Base-by-base conservation (phyloP, 495 filamentous ascomycete genomes). In the Penicillium simplicissimum region DNA sequence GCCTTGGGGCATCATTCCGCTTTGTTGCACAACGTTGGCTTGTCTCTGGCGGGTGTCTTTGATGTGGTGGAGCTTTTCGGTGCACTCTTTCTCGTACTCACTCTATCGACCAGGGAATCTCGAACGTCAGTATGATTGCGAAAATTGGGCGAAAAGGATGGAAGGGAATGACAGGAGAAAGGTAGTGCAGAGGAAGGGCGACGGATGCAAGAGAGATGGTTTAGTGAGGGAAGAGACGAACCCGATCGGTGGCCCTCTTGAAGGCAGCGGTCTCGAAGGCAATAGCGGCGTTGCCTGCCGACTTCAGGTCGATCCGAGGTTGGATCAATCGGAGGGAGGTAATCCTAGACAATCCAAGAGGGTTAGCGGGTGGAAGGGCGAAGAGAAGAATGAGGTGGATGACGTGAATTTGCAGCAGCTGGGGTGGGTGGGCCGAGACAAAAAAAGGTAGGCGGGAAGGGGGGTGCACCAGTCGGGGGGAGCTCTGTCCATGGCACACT, bases 251-350 rank as follows among this genome's bases (percentile, higher is more conserved):
- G 49, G 76, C 71, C 56, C 80, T 76, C n/a, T 72, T 66, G 52
- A 83, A 84, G 11, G 78, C 73, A 51, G 77, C 78, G 33, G 71
- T 66, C 61, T 85, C 83, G 45, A 81, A 84, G 34, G 58, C 71
- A 45, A 81, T 63, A n/a, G 82, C 82, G 35, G 77, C 74, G 35
- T 76, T 64, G n/a, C 81, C 69, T 25, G 76, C 74, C 49, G 73
- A 65, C 14, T 71, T 62, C 15, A 78, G 45, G 38, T 76, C 68
- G 57, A 81, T 74, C n/a, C 76, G 77, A 52, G 79, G 78, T 62
- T 81, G 78, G 42, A 84, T 79, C 14, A 85, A 67, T 58, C 78
- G 75, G 56, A 85, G 76, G 23, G 79, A 81, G 25, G 76, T 75
- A 42, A 81, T 75, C 77, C 80, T 82, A 61, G 35, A n/a, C 10